Evolutionary conservation across 2,329 filamentous ascomycete species (phyloP).

Genomic region (Cyphellophora attinorum): DNA sequence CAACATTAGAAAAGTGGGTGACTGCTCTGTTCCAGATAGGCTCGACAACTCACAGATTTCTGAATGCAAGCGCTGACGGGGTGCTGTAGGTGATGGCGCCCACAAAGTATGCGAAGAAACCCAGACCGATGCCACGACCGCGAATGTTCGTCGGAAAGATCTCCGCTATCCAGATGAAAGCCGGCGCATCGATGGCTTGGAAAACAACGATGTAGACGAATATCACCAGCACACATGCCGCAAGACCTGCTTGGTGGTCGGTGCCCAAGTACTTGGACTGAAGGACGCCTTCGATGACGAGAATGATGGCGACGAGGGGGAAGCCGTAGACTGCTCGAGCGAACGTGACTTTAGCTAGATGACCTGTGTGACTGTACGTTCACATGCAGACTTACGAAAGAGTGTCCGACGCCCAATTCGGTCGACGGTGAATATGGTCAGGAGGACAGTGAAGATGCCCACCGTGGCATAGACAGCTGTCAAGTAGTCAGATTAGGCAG

Average conservation of each 20-base stretch:
- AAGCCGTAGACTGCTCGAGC: constrained; percentile 3
- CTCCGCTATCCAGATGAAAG: constrained; percentile 27
- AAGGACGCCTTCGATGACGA: constrained; percentile 6
- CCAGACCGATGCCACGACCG: constrained; percentile 10
- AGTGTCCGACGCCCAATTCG: constrained; percentile 52
- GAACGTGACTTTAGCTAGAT: no score
- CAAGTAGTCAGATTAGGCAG: no score
- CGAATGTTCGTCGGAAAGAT: constrained; percentile 13
- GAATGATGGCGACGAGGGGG: background rate
- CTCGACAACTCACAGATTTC: constrained; percentile 7
- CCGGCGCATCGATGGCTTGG: constrained; percentile 30
- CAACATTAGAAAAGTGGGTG: no score
- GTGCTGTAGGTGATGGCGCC: constrained; percentile 8
- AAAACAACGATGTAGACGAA: constrained; percentile 30
- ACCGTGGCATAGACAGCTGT: no score
- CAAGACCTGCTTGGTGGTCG: constrained; percentile 23
- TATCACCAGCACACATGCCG: constrained; percentile 28
- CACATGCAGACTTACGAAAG: constrained; percentile 8
- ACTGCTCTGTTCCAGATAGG: no score
- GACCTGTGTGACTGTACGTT: background rate
- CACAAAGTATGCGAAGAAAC: constrained; percentile 12
- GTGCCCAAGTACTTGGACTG: constrained; percentile 22
- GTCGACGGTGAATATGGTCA: constrained; percentile 62
- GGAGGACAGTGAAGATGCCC: constrained; percentile 49
- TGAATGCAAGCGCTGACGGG: constrained; percentile 5